Base-by-base conservation (phyloP, 2,329 filamentous ascomycete genomes). In the Arthrocladium fulminans region DNA sequence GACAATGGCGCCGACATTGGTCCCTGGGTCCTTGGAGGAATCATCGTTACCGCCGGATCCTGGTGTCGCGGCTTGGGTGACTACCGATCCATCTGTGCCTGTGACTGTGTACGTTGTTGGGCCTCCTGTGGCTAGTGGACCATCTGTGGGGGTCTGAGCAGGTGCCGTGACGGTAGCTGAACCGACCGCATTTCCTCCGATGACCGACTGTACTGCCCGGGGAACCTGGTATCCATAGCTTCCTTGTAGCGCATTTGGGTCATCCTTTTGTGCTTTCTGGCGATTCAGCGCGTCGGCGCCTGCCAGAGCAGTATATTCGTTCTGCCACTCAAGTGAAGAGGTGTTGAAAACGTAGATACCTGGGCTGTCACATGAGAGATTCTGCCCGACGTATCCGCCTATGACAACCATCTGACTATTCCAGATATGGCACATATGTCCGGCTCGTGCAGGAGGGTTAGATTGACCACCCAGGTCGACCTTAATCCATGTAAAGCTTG, bases 331-430 rank as follows among this genome's bases (percentile, higher is more conserved):
- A 1, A 81, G 73, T 29, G 75, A 78, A 8, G 79, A 84, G 45
- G 88, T 69, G 59, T 94, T 88, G 67, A 88, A 90, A 22, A 87
- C 77, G 60, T 86, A 87, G 51, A 88, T 73, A 1, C 83, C 82
- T 0, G 81, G 80, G 13, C 67, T 75, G 56, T 88, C 84, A 61
- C 84, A 87, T 2, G 68, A 74, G 39, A 79, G 69, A 9, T 79
- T 68, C 22, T 71, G 65, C 2, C 79, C 80, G 6, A 81, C 75
- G 54, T 79, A 83, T 9, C 87, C 87, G 22, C 87, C 87, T 12
- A 90, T 71, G 6, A 83, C 74, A 53, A 92, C 72, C 81, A 94
- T 88, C 63, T 90, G 86, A 50, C 83, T 81, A 13, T 88, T 83
- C 66, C 87, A 90, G 57, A 78, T 77, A 56, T 88, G 79, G 65